Conservation (phyloP, 2,329 filamentous ascomycete species). For the Fusarium pseudoanthophilum region DNA sequence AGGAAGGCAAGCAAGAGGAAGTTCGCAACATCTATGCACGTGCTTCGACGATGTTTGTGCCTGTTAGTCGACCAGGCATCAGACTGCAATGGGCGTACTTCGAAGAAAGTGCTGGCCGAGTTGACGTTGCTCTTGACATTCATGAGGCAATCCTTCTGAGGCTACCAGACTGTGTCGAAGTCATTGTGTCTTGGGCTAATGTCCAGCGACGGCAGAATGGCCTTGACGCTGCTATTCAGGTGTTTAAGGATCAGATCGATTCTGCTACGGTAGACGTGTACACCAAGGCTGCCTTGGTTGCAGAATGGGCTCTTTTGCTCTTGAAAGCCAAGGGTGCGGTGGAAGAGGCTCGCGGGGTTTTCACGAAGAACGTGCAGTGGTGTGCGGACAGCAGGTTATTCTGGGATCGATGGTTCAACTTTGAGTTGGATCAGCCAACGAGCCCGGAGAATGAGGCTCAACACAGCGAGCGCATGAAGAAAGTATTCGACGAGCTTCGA, state of each 20-base stretch:
- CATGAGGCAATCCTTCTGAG: constrained; percentile 81
- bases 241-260: constrained; percentile 85
- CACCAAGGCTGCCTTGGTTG: constrained; percentile 86
- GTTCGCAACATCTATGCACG: constrained; percentile 91
- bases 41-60: constrained; percentile 85
- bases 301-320: constrained; percentile 86
- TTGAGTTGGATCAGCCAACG: constrained; percentile 87
- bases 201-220: constrained; percentile 85
- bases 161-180: constrained; percentile 85
- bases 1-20: constrained; percentile 85
- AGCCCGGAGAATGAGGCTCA: constrained; percentile 70
- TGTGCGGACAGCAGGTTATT: constrained; percentile 88
- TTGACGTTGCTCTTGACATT: constrained; percentile 84
- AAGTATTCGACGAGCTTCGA: constrained; percentile 80
- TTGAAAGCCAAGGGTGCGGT: constrained; percentile 88
- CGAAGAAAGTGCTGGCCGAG: constrained; percentile 83
- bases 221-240: constrained; percentile 83
- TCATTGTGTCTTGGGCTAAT: constrained; percentile 88
- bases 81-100: constrained; percentile 94
- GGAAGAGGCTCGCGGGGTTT: constrained; percentile 85
- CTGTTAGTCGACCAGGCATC: constrained; percentile 84
- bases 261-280: constrained; percentile 76
- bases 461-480: constrained; percentile 79
- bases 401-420: constrained; percentile 89
- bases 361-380: constrained; percentile 82